Base-by-base conservation (phyloP, 225 moss, liverwort and hornwort genomes). In the Physcomitrellopsis africana region DNA sequence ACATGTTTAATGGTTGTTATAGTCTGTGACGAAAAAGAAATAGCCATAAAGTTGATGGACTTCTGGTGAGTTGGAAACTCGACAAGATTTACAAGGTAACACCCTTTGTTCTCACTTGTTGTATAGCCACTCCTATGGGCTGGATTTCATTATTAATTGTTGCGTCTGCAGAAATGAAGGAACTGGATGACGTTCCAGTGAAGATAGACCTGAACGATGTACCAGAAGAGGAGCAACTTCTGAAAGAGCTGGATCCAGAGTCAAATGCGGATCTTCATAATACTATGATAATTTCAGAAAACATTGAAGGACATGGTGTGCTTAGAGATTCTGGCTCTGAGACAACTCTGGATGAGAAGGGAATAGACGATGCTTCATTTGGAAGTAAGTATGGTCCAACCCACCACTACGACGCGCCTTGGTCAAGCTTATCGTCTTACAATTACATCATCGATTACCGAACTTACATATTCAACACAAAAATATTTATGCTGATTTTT, bases 371-470 rank as follows among this genome's bases (percentile, higher is more conserved):
- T 45, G 16, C 41, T 70, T 70, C 20, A 2, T 69, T 60, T 64
- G 60, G 71, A 60, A 64, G 84, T 81, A 78, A 77, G 72, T 44
- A 72, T 65, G 32, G 9, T 68, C 32, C 41, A 72, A 14, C 13
- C 22, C 11, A 22, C 45, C 65, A 14, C 8, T 57, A 19, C 56
- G 49, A 63, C 49, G 14, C 56, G 15, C 15, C 41, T 54, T 22
- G 45, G 32, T 16, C 45, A 61, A 45, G 43, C 47, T 24, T 43
- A 27, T 11, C 72, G 45, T 53, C 54, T 65, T 32, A 57, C 17
- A 58, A 49, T 5, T 27, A 2, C 26, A n/a, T 37, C 32, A 37
- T 37, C 32, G 27, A 45, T 23, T 49, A 8, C 49, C 27, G 41
- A 57, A 8, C 14, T 12, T 6, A 14, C 37, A 46, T 20, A 26